phyloP scores from a whole-genome alignment of 2,329 filamentous ascomycete species.

The Trichoderma brevicompactum region DNA sequence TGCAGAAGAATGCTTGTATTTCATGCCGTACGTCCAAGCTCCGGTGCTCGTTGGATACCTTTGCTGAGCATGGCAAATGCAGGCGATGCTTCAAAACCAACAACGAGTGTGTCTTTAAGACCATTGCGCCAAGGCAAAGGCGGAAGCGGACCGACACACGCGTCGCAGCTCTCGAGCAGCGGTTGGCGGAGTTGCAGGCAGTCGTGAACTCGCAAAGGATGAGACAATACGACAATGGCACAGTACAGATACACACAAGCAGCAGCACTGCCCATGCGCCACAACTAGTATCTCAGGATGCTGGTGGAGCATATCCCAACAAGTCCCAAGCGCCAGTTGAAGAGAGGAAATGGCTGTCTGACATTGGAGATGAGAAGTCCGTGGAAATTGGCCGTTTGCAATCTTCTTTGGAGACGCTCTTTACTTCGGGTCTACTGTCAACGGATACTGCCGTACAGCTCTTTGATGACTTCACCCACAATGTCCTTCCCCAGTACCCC shows the following conservation, averaged over 20 bases:
- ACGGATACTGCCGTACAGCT: not conserved
- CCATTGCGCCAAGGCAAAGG: not conserved
- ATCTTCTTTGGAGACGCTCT: not conserved
- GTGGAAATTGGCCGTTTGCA: no score
- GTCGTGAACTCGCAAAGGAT: not conserved
- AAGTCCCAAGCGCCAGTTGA: not conserved
- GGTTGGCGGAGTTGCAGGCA: not conserved
- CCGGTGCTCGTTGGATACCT: not conserved
- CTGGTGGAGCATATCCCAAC: not conserved
- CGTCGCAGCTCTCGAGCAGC: not conserved
- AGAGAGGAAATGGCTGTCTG: not conserved
- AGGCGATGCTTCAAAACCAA: slow-evolving; percentile 5
- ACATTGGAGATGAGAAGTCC: not conserved
- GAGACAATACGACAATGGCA: not conserved
- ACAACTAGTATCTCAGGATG: not conserved
- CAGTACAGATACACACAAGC: not conserved
- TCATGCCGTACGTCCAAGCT: not conserved
- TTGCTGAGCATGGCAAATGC: not conserved
- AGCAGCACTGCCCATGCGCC: not conserved
- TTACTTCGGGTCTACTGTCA: not conserved
- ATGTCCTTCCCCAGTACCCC: not conserved
- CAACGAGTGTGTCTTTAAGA: not conserved
- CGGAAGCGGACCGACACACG: slow-evolving; percentile 5
- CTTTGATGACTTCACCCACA: not conserved
- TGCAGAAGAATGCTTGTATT: slow-evolving; percentile 4